These are phyloP conservation scores for Speleostelium caveatum DNA, from an alignment of 78 protist species.

Conservation along the genomic window DNA sequence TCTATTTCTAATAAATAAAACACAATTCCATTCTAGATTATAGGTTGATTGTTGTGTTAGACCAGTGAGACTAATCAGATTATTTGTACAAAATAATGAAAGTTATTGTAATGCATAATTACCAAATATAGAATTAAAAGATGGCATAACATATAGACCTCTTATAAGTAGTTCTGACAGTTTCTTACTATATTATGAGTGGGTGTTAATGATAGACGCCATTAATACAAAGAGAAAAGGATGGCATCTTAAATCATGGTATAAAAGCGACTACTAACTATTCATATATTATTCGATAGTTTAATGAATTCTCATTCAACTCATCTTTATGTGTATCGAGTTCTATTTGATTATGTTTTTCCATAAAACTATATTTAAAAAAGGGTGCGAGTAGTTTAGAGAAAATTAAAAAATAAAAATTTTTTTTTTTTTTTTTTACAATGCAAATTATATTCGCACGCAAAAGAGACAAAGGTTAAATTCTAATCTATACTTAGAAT, in stretches of 20 bases:
- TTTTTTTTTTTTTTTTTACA: not conserved
- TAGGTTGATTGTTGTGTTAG: not conserved
- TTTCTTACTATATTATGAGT: conserved; percentile 12
- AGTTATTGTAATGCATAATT: no score
- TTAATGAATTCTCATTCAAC: conserved; percentile 2
- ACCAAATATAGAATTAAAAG: conserved; percentile 48
- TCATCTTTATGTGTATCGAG: not conserved
- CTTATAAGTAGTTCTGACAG: conserved; percentile 35
- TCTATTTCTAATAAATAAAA: conserved; percentile 73
- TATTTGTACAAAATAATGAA: no score
- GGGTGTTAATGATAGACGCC: not conserved
- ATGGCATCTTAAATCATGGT: not conserved
- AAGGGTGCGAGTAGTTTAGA: not conserved
- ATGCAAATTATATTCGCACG: not conserved
- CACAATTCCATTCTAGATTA: conserved; percentile 57
- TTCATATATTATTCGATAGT: conserved; percentile 47
- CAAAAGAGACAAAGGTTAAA: not conserved
- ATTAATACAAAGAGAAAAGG: not conserved
- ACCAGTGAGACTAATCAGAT: no score
- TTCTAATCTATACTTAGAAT: not conserved
- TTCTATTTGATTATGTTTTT: not conserved
- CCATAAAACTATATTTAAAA: not conserved
- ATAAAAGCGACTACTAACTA: conserved; percentile 3
- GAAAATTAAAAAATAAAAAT: not conserved
- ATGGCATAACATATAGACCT: conserved; percentile 68